phyloP scores from a whole-genome alignment of 2,329 filamentous ascomycete species.

The Botrytis porri region DNA sequence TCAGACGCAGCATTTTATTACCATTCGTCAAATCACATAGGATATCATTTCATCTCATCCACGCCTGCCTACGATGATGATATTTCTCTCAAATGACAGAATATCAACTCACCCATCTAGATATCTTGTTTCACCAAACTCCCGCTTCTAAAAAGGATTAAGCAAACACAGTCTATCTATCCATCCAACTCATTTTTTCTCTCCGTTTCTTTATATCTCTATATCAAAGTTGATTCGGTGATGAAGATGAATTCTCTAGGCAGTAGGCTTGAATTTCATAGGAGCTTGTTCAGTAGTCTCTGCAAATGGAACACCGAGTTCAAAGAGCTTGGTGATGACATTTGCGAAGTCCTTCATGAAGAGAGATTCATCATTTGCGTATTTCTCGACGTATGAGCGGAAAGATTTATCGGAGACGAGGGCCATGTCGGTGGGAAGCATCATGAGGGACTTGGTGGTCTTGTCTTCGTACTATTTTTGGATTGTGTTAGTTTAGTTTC shows the following conservation, averaged over 20 bases:
- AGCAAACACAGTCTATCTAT: constrained; percentile 1
- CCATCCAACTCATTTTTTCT: neutral
- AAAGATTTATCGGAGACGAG: constrained; percentile 87
- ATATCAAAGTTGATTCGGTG: neutral
- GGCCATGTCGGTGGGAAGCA: constrained; percentile 90
- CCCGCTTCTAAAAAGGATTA: neutral
- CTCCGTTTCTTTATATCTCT: neutral
- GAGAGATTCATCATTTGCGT: constrained; percentile 82
- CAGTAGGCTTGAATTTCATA: constrained; percentile 61
- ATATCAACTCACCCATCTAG: neutral
- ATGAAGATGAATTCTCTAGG: constrained; percentile 25
- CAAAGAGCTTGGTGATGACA: constrained; percentile 78
- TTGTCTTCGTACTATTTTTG: constrained; percentile 73
- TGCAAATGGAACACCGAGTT: constrained; percentile 88
- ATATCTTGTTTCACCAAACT: neutral
- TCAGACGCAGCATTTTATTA: neutral
- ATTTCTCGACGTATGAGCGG: constrained; percentile 75
- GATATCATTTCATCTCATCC: neutral
- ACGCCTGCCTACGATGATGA: neutral
- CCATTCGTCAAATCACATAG: neutral
- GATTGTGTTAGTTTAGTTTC: constrained; percentile 16
- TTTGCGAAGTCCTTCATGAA: constrained; percentile 94
- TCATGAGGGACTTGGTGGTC: constrained; percentile 86
- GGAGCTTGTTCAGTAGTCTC: constrained; percentile 55
- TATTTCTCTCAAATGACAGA: neutral